Base-by-base conservation (phyloP, 2,329 filamentous ascomycete genomes). In the Purpureocillium takamizusanense region DNA sequence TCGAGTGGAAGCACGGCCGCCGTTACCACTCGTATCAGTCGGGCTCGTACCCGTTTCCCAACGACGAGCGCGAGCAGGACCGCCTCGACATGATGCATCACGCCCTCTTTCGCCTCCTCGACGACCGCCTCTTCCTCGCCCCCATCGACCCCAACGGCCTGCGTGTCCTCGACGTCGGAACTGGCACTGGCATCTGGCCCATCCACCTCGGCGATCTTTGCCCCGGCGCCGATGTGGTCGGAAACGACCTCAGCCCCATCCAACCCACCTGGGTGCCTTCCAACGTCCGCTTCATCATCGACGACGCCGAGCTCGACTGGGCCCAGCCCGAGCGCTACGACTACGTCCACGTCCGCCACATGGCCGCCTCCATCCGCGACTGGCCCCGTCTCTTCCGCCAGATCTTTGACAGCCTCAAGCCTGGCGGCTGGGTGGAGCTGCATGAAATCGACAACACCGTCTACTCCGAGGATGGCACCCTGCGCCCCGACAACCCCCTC, bases 271-370 rank as follows among this genome's bases (percentile, higher is more conserved):
- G 61, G 57, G 65, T 78, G 2, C 76, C 76, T 2, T 67, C 71
- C 3, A 80, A 79, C 44, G 64, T 77, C 39, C 64, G 62, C 6
- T 80, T 79, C 49, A 52, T 77, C 28, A 63, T 81, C 7, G 76
- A 80, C 47, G 74, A 81, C 47, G 63, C 69, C 14, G 73, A 79
- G 48, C 63, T 71, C 27, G 63, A 72, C 2, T 81, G 77, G 78
- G 39, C 39, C 13, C 36, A 56, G 23, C 36, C 45, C 0, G 33
- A 42, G 2, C 39, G 48, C 11, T 59, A 57, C 31, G 56, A 59
- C 30, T 61, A 49, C 28, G 59, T 65, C 10, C 57, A 64, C 35
- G 53, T 57, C 15, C 51, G 59, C 1, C 59, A 53, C 29, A 55
- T 65, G 45, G 50, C 52, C 3, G 60, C 55, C 1, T 52, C 56